Conservation (phyloP, 2,329 filamentous ascomycete genomes). For the Exophiala lecanii-corni region DNA sequence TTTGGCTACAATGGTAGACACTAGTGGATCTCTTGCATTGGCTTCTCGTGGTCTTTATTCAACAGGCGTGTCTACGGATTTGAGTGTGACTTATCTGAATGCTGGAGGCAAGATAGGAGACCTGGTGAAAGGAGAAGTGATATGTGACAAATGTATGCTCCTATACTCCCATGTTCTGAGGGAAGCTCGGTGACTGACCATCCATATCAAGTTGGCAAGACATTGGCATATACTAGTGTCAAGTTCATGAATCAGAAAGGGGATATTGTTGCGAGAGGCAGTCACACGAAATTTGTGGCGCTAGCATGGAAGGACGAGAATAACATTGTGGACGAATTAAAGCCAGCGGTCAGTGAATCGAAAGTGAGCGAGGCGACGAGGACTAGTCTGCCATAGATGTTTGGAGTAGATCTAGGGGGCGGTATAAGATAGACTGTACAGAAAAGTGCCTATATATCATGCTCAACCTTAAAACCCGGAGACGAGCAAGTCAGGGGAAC, state of each 20-base stretch:
- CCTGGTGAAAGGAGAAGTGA: constrained; percentile 55
- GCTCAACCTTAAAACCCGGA: not conserved
- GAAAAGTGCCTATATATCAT: not conserved
- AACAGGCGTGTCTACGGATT: constrained; percentile 63
- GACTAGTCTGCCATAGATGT: constrained; percentile 8
- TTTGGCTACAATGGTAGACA: constrained; percentile 62
- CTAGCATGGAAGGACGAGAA: constrained; percentile 59
- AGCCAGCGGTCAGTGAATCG: constrained; percentile 31
- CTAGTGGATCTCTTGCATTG: constrained; percentile 62
- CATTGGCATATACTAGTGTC: constrained; percentile 59
- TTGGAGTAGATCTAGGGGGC: too few species aligned
- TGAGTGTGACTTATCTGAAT: constrained; percentile 61
- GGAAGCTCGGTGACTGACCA: too few species aligned
- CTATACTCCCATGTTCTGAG: too few species aligned
- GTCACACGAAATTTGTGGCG: constrained; percentile 63
- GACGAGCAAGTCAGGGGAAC: too few species aligned
- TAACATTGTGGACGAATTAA: constrained; percentile 57
- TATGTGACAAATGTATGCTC: constrained; percentile 58
- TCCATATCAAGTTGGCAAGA: constrained; percentile 56
- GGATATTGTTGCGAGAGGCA: constrained; percentile 59
- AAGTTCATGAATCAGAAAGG: constrained; percentile 56
- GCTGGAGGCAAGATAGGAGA: constrained; percentile 62
- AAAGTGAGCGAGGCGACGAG: constrained; percentile 17
- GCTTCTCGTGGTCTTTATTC: constrained; percentile 61
- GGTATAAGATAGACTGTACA: constrained; percentile 2